Evolutionary conservation across 2,329 filamentous ascomycete genomes (phyloP).

Genomic region (Fusarium setosum): DNA sequence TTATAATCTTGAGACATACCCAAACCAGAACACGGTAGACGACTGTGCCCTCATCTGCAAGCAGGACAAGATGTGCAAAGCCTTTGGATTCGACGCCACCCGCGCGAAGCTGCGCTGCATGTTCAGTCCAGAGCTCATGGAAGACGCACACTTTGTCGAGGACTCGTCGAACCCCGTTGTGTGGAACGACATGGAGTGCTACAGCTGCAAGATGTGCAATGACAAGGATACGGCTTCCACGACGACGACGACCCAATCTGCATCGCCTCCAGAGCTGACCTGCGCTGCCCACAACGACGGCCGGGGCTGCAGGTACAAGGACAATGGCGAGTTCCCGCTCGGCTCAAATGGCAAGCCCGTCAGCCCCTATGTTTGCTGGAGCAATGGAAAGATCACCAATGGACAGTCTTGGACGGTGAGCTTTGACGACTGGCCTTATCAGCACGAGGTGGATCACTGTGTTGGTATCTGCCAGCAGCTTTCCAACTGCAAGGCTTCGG

Average conservation of each 20-base stretch:
- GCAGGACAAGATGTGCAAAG: conserved; percentile 8
- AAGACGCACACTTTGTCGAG: conserved; percentile 1
- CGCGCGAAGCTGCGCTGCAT: conserved; percentile 3
- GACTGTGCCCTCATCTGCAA: conserved; percentile 33
- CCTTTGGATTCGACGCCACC: conserved; percentile 21
- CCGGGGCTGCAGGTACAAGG: conserved; percentile 7
- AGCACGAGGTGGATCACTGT: conserved; percentile 20
- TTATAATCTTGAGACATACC: not conserved
- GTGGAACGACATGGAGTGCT: conserved; percentile 25
- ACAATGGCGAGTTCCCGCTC: conserved; percentile 12
- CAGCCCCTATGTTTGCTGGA: conserved; percentile 10
- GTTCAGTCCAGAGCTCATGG: conserved; percentile 7
- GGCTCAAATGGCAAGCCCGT: conserved; percentile 20
- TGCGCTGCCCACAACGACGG: not conserved
- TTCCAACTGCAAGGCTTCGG: conserved; percentile 15
- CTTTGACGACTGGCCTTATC: conserved; percentile 10
- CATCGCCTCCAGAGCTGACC: conserved; percentile 15
- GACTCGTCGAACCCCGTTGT: not conserved
- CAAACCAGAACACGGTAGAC: conserved; percentile 16
- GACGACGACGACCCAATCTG: not conserved
- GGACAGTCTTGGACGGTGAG: conserved; percentile 14
- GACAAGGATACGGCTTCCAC: not conserved
- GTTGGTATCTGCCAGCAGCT: conserved; percentile 24
- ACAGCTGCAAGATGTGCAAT: conserved; percentile 16
- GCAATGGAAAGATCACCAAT: conserved; percentile 2